These are phyloP conservation scores for Lodderomyces theae DNA, from an alignment of 1,139 yeast genomes.

Conservation along the genomic window DNA sequence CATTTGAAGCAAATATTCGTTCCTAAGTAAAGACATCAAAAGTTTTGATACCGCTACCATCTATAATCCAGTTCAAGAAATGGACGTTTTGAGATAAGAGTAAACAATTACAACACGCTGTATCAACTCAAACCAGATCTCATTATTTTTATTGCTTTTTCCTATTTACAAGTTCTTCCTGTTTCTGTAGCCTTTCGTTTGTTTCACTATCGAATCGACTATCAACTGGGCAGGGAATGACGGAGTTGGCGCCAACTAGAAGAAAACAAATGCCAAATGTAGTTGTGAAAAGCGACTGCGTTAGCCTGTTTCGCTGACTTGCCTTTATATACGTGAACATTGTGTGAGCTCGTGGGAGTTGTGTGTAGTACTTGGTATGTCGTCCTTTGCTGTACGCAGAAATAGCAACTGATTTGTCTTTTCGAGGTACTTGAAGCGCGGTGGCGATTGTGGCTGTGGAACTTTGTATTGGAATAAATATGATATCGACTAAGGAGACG, in stretches of 20 bases:
- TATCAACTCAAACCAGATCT: no score
- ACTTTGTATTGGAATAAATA: neutral
- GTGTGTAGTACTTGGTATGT: neutral
- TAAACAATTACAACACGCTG: no score
- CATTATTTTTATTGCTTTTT: neutral
- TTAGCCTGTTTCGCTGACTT: conserved; percentile 52
- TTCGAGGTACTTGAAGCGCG: neutral
- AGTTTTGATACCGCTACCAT: no score
- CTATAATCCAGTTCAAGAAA: no score
- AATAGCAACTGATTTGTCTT: neutral
- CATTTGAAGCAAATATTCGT: no score
- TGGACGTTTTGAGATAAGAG: no score
- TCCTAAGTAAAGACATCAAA: no score
- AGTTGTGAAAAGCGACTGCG: conserved; percentile 69
- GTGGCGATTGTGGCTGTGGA: no score
- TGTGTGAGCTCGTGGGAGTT: neutral
- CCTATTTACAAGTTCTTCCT: conserved; percentile 7
- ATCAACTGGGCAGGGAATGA: conserved; percentile 77
- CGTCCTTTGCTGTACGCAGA: no score
- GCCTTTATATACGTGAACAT: conserved; percentile 43
- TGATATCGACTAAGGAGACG: neutral
- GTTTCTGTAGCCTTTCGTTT: conserved; percentile 25
- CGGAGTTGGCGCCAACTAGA: conserved; percentile 66
- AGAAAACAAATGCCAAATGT: conserved; percentile 70
- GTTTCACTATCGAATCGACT: conserved; percentile 44